Evolutionary conservation across 2,329 filamentous ascomycete genomes (phyloP).

Genomic region (Neofusicoccum sp.): DNA sequence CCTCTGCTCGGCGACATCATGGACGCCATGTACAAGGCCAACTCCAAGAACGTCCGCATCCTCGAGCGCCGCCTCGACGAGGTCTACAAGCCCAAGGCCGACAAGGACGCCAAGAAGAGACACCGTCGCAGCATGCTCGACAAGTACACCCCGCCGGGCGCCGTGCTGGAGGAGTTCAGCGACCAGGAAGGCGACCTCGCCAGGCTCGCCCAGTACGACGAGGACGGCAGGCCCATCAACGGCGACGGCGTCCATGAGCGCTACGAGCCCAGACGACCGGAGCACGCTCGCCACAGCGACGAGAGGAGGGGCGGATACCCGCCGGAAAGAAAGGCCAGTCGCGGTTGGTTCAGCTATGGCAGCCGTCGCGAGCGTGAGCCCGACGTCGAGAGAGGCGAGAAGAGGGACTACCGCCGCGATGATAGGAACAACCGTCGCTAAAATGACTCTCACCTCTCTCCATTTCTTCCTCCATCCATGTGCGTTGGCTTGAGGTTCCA

Average conservation of each 20-base stretch:
- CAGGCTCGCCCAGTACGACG: slow-evolving; percentile 23
- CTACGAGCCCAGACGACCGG: slow-evolving; percentile 11
- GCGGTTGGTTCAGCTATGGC: slow-evolving; percentile 16
- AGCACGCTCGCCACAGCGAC: background rate
- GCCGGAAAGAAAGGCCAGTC: slow-evolving; percentile 1
- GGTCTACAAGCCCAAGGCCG: slow-evolving; percentile 56
- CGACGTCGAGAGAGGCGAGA: slow-evolving; percentile 16
- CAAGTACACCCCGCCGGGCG: slow-evolving; percentile 35
- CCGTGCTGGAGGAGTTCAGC: slow-evolving; percentile 46
- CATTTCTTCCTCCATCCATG: no score
- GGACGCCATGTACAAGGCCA: slow-evolving; percentile 71
- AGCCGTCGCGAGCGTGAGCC: slow-evolving; percentile 14
- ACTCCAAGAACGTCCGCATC: slow-evolving; percentile 71
- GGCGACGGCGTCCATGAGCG: slow-evolving; percentile 9
- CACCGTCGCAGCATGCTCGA: slow-evolving; percentile 18
- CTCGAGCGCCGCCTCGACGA: slow-evolving; percentile 67
- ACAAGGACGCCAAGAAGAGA: slow-evolving; percentile 20
- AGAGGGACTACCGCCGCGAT: background rate
- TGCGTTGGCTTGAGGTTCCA: background rate
- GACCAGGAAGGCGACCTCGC: slow-evolving; percentile 28
- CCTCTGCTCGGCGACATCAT: slow-evolving; percentile 74
- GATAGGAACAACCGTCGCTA: background rate
- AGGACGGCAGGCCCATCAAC: slow-evolving; percentile 20
- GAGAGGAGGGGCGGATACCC: slow-evolving; percentile 15
- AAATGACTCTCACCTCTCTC: background rate